Base-by-base conservation (phyloP, 148 eudicot species). In the Rhododendron ovatum region DNA sequence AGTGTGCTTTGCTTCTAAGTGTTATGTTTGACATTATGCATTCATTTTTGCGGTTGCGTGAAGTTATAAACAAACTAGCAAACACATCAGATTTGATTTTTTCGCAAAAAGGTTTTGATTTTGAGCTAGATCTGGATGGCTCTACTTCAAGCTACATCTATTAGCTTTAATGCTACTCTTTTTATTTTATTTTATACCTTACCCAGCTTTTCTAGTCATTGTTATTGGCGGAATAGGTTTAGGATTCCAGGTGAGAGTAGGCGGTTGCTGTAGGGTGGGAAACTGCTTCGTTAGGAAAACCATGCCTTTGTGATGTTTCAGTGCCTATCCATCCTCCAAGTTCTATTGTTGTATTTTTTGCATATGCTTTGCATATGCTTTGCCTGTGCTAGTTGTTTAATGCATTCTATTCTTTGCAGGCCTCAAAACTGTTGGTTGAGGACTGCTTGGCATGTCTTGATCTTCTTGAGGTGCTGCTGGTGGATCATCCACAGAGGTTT, bases 401-500 rank as follows among this genome's bases (percentile, higher is more conserved):
- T 35, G 35, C 37, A 15, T 53, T 50, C 8, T 55, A 57, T 88
- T 63, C 37, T 84, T 12, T 86, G 82, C 86, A 97, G 99, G 98
- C 91, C 82, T 91, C 95, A 50, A 97, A 95, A 81, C 89, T 95
- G 74, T 85, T 94, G 45, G 86, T 86, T 84, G 99, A 97, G 86
- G 99, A 97, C 90, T 93, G 92, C 87, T 84, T 93, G 85, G 91
- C 94, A 78, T 95, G 98, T 86, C 89, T 91, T 92, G 98, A 97
- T 86, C 96, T 95, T 84, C 90, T 97, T 86, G 93, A 93, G 89
- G 96, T 91, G 88, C 90, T 97, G 84, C 78, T 97, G 85, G 96
- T 95, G 82, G 96, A 95, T 80, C 98, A 95, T 88, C 85, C 95
- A 51, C 95, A 92, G 89, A 94, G 98, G 99, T 97, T 73, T 82